Conservation (phyloP, 2,329 filamentous ascomycete genomes). For the Diaporthe sp. region DNA sequence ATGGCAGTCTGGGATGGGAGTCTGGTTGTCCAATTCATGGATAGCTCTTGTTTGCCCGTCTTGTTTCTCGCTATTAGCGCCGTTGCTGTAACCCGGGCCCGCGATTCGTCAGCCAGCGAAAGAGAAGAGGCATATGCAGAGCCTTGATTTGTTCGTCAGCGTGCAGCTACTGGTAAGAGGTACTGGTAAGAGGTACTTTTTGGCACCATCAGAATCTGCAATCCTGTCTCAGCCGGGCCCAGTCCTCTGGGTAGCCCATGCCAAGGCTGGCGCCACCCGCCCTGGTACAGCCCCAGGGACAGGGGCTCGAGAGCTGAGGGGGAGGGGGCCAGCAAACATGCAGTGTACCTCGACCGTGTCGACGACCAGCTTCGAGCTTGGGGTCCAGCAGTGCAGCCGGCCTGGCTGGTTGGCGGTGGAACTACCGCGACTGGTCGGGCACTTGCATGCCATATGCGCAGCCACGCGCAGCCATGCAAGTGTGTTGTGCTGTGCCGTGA, state of each 20-base stretch:
- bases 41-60: conserved; percentile 3
- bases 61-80: conserved; percentile 13
- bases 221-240: conserved; percentile 41
- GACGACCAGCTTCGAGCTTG: background rate
- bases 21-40: conserved; percentile 29
- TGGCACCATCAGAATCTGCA: conserved; percentile 27
- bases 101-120: conserved; percentile 11
- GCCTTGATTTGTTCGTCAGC: background rate
- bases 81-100: background rate
- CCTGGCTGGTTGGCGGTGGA: conserved; percentile 7
- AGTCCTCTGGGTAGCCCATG: conserved; percentile 37
- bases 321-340: background rate
- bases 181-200: conserved; percentile 17
- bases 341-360: background rate
- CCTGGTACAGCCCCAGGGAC: conserved; percentile 37
- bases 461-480: conserved; percentile 18
- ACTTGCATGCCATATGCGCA: conserved; percentile 9
- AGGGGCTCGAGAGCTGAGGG: conserved; percentile 20
- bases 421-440: conserved; percentile 31
- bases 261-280: conserved; percentile 37
- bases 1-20: background rate
- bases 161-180: background rate
- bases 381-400: background rate
- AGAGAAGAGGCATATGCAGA: conserved; percentile 17
- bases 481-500: conserved; percentile 17